A percentile compares a stretch with the other conserved stretches of the same genome.
These are phyloP conservation scores for Leucosporidium yakuticum DNA, from an alignment of 768 basidiomycete genomes.

Conservation along the genomic window DNA sequence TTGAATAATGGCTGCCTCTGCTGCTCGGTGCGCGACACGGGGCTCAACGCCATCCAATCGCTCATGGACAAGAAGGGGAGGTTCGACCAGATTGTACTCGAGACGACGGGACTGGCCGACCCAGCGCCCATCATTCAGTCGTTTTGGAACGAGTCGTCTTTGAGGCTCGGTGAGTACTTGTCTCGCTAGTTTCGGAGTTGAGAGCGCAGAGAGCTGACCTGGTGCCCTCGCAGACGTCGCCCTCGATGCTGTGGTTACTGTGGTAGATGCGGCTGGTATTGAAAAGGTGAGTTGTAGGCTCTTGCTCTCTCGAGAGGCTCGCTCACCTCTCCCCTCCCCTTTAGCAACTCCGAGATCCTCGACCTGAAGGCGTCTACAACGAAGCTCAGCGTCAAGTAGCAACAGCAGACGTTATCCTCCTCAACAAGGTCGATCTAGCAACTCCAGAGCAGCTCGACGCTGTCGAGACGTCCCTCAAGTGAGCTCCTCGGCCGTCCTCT, in stretches of 20 bases:
- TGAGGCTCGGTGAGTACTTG: conserved; percentile 17
- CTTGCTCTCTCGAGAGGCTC: no score
- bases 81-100: conserved; percentile 91
- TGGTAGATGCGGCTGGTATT: conserved; percentile 29
- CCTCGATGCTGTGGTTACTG: conserved; percentile 29
- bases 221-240: conserved; percentile 12
- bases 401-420: conserved; percentile 77
- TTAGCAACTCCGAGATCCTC: conserved; percentile 32
- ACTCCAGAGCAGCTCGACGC: conserved; percentile 47
- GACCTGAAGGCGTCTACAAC: conserved; percentile 30
- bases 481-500: conserved; percentile 7
- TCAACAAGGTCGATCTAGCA: conserved; percentile 86
- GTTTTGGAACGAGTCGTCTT: conserved; percentile 33
- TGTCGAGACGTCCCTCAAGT: conserved; percentile 57
- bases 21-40: conserved; percentile 92
- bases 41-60: conserved; percentile 73
- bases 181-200: not conserved
- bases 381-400: conserved; percentile 65
- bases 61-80: conserved; percentile 55
- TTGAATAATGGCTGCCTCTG: conserved; percentile 86
- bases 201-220: not conserved
- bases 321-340: not conserved
- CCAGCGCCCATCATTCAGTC: conserved; percentile 51
- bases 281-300: conserved; percentile 9
- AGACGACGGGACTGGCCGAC: conserved; percentile 93